These are phyloP conservation scores for Fragilariopsis cylindrus DNA, from an alignment of 108 stramenopile species.

Conservation along the genomic window DNA sequence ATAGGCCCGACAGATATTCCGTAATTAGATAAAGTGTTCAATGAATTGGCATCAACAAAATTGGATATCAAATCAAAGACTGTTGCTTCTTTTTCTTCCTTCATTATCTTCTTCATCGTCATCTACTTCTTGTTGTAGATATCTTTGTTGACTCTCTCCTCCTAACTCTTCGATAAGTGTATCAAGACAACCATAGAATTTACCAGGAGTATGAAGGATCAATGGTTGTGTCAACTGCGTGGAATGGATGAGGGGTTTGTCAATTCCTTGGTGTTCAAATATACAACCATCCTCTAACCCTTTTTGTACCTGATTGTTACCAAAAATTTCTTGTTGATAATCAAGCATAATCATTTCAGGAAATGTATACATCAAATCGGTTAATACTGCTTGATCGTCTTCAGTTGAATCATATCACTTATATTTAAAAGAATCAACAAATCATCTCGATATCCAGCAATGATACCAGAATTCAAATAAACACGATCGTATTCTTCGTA, in stretches of 20 bases:
- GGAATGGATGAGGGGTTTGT: constrained; percentile 1
- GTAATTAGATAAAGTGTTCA: neutral
- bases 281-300: constrained; percentile 5
- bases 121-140: constrained; percentile 7
- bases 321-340: constrained; percentile 24
- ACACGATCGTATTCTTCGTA: constrained; percentile 10
- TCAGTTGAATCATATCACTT: constrained; percentile 13
- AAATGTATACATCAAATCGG: neutral
- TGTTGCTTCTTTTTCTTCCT: neutral
- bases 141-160: constrained; percentile 20
- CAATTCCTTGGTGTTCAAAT: constrained; percentile 6
- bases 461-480: constrained; percentile 12
- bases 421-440: constrained; percentile 1
- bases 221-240: constrained; percentile 17
- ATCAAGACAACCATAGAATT: constrained; percentile 27
- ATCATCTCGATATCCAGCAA: constrained; percentile 9
- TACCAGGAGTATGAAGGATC: constrained; percentile 24
- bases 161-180: constrained; percentile 19
- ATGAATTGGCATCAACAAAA: too few species aligned
- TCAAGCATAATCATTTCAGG: constrained; percentile 20
- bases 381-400: constrained; percentile 26
- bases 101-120: neutral
- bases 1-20: neutral
- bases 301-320: constrained; percentile 9
- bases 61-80: too few species aligned